These are phyloP conservation scores for Pseudotulostoma volvatum DNA, from an alignment of 495 filamentous ascomycete species.

Conservation along the genomic window DNA sequence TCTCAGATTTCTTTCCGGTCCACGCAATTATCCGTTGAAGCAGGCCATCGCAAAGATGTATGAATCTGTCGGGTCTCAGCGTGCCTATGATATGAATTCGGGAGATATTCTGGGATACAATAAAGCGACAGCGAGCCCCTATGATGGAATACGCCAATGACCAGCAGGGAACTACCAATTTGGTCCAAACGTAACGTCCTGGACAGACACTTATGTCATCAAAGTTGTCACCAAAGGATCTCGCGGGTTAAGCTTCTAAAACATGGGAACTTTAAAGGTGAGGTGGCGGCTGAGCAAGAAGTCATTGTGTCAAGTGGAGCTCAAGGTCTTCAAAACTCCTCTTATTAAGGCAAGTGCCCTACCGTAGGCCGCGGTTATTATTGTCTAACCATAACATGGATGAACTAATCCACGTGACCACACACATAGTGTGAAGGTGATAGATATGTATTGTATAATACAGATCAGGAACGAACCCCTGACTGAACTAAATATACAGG, in stretches of 20 bases:
- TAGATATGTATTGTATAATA: no score
- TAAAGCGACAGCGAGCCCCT: constrained; percentile 15
- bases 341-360: constrained; percentile 10
- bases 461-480: no score
- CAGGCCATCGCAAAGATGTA: constrained; percentile 10
- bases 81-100: constrained; percentile 12
- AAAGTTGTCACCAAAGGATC: constrained; percentile 7
- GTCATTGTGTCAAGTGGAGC: constrained; percentile 19
- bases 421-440: no score
- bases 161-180: background rate
- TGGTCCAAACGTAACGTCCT: constrained; percentile 4
- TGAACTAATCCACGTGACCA: no score
- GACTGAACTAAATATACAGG: no score
- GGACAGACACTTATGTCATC: constrained; percentile 10
- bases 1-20: background rate
- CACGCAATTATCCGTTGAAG: constrained; percentile 22
- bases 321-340: constrained; percentile 21
- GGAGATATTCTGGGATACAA: constrained; percentile 15
- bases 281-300: constrained; percentile 20
- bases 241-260: background rate
- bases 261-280: constrained; percentile 9
- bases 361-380: no score
- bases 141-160: constrained; percentile 13
- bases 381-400: no score
- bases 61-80: constrained; percentile 12